Evolutionary conservation across 1,139 yeast species (phyloP).

Genomic region (Protomyces lactucae-debilis): DNA sequence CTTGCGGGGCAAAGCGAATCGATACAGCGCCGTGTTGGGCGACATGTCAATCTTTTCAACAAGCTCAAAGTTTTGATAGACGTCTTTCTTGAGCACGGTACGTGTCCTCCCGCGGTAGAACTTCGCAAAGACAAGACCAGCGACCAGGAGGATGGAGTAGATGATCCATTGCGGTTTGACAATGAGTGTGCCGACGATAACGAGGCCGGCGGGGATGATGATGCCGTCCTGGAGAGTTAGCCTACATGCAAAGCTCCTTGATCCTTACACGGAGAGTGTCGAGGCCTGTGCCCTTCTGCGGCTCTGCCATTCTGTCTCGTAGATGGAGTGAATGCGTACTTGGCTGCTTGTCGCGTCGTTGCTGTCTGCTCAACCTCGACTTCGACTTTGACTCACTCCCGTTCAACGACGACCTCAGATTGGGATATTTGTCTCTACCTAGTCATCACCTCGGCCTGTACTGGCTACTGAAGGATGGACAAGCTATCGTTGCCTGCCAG

Average conservation of each 20-base stretch:
- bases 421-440: too few species aligned
- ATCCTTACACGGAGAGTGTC: slow-evolving; percentile 18
- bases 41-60: slow-evolving; percentile 57
- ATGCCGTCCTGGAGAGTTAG: slow-evolving; percentile 36
- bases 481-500: too few species aligned
- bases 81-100: slow-evolving; percentile 59
- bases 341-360: background rate
- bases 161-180: slow-evolving; percentile 35
- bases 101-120: slow-evolving; percentile 38
- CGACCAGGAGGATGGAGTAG: slow-evolving; percentile 35
- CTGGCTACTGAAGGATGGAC: too few species aligned
- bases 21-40: slow-evolving; percentile 35
- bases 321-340: background rate
- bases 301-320: slow-evolving; percentile 1
- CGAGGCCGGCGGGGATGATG: slow-evolving; percentile 38
- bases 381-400: background rate
- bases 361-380: background rate
- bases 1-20: slow-evolving; percentile 76
- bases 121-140: slow-evolving; percentile 35
- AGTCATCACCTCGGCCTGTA: too few species aligned
- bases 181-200: slow-evolving; percentile 38
- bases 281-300: slow-evolving; percentile 22
- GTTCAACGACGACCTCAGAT: too few species aligned
- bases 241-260: background rate
- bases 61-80: slow-evolving; percentile 76